Evolutionary conservation across 192 early-diverging fungal genomes (phyloP), one percentile per base, ranked within the genome.

Genomic region (Geranomyces michiganensis): DNA sequence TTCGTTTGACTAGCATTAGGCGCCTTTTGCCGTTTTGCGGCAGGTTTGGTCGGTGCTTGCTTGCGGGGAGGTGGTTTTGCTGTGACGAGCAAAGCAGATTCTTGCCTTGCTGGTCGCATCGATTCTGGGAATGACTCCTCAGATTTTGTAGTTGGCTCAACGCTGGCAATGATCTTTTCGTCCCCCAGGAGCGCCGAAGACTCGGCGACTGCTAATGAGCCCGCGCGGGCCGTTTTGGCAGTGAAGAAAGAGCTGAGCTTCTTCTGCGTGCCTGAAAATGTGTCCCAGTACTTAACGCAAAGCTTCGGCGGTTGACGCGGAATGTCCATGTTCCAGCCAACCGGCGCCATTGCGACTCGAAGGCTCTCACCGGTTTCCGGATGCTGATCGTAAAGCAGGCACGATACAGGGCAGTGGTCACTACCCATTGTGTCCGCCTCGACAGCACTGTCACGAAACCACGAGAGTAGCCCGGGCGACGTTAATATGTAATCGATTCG

Each of bases 371-470:
- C 72, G 9, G 73, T 75, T 22, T 47, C 64, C 19, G 72, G 77
- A 49, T 82, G 62, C 22, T 13, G 31, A 31, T 62, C 74, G 22
- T 49, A 33, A 8, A 81, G 30, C 0, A 32, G 14, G 24, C 68
- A 74, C 7, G 80, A 70, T 0, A 93, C 89, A 1, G 91, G 92
- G 67, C 93, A 94, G 71, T 94, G 93, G 75, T 94, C 93, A 17
- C 88, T 90, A 9, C 93, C 93, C 56, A 87, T 73, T 14, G 93
- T 71, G 1, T 85, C 64, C 8, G 86, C 79, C 33, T 86, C 73
- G 4, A 92, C 79, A 49, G 88, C 73, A 26, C 88, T 81, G 24
- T 69, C 80, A n/a, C 76, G 76, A 59, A 92, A 79, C 86, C 85
- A 90, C 13, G 83, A 79, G 0, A 83, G 24, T 1, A 94, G 70